phyloP scores from a whole-genome alignment of 2,329 filamentous ascomycete genomes.

The Zymoseptoria pseudotritici region DNA sequence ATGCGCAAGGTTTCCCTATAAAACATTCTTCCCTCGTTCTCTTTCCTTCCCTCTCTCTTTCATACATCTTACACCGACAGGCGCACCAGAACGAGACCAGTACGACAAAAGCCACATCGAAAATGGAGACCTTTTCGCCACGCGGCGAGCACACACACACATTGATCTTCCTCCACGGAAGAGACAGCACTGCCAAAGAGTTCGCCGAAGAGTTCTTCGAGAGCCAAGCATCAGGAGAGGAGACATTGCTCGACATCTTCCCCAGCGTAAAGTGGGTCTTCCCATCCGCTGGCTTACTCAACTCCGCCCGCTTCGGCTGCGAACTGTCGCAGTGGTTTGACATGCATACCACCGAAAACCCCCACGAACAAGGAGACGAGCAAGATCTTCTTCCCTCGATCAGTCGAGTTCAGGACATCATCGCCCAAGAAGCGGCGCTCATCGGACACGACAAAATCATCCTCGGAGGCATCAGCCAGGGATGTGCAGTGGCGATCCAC shows the following conservation, averaged over 20 bases:
- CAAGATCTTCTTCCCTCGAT: slow-evolving; percentile 8
- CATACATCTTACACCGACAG: not conserved
- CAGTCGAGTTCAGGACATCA: slow-evolving; percentile 6
- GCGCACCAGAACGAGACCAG: not conserved
- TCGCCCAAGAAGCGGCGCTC: slow-evolving; percentile 10
- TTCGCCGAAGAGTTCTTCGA: slow-evolving; percentile 39
- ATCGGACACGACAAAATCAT: slow-evolving; percentile 15
- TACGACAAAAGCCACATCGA: not conserved
- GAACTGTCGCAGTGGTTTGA: slow-evolving; percentile 36
- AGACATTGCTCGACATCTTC: slow-evolving; percentile 28
- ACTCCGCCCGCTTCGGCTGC: slow-evolving; percentile 18
- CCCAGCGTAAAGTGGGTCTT: slow-evolving; percentile 34
- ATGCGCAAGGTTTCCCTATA: not conserved
- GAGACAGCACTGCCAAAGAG: slow-evolving; percentile 34
- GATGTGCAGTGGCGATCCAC: slow-evolving; percentile 15
- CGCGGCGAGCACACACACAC: slow-evolving; percentile 36
- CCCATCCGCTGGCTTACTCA: slow-evolving; percentile 20
- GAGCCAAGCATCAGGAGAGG: slow-evolving; percentile 20
- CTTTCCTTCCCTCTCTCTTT: not conserved
- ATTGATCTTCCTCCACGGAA: slow-evolving; percentile 42
- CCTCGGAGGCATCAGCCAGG: slow-evolving; percentile 20
- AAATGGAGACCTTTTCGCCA: slow-evolving; percentile 1
- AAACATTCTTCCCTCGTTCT: not conserved
- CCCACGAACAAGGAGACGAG: slow-evolving; percentile 19
- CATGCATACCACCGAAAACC: slow-evolving; percentile 26